These are phyloP conservation scores for Fusarium succisae DNA, from an alignment of 2,329 filamentous ascomycete species.

Conservation along the genomic window DNA sequence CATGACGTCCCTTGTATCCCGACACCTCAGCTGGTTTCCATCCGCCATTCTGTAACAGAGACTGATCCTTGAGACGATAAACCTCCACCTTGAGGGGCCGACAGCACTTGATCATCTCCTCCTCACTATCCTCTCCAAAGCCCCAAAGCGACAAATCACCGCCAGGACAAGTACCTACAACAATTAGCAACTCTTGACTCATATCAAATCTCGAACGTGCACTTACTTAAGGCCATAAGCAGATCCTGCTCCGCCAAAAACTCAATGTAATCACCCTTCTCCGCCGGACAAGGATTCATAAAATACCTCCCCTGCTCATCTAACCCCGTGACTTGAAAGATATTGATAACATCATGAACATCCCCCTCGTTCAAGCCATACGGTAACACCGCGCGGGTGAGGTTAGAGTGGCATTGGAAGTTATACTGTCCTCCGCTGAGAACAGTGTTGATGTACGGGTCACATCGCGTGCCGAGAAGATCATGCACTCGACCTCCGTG, in stretches of 20 bases:
- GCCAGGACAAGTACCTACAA: slow-evolving; percentile 74
- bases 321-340: slow-evolving; percentile 86
- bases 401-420: slow-evolving; percentile 86
- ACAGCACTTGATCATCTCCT: slow-evolving; percentile 75
- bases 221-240: slow-evolving; percentile 65
- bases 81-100: slow-evolving; percentile 80
- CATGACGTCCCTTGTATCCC: slow-evolving; percentile 58
- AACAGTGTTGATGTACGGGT: slow-evolving; percentile 83
- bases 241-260: slow-evolving; percentile 85
- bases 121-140: slow-evolving; percentile 73
- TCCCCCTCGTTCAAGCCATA: slow-evolving; percentile 76
- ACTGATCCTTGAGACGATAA: slow-evolving; percentile 66
- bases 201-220: rapidly evolving
- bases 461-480: slow-evolving; percentile 82
- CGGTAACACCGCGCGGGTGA: slow-evolving; percentile 75
- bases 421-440: slow-evolving; percentile 77
- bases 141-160: slow-evolving; percentile 86
- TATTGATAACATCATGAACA: slow-evolving; percentile 85
- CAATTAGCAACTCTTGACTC: background rate
- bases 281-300: slow-evolving; percentile 72
- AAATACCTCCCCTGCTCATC: slow-evolving; percentile 79
- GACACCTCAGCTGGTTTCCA: slow-evolving; percentile 72
- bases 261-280: slow-evolving; percentile 70
- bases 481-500: slow-evolving; percentile 78
- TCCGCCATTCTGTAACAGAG: slow-evolving; percentile 58